A percentile compares a stretch with the other conserved stretches of the same genome.
Conservation (phyloP, 2,329 filamentous ascomycete species). For the Fusarium guadeloupense region DNA sequence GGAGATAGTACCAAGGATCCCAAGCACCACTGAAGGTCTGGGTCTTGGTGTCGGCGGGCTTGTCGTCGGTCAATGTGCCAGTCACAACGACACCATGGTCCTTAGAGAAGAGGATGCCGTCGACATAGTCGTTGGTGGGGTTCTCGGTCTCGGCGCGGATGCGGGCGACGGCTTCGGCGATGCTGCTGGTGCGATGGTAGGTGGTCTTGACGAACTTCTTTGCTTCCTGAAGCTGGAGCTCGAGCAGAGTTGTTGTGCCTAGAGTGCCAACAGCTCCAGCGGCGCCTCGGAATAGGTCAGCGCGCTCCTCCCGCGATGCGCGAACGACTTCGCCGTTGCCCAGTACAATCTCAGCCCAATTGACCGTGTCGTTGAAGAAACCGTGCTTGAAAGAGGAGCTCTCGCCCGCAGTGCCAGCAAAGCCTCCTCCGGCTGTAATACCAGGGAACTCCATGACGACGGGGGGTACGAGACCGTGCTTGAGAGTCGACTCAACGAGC, state of each 20-base stretch:
- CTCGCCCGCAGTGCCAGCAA: constrained; percentile 72
- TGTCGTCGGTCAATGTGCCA: constrained; percentile 63
- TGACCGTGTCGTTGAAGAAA: constrained; percentile 70
- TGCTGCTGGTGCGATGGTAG: constrained; percentile 59
- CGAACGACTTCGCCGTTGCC: constrained; percentile 66
- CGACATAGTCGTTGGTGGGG: constrained; percentile 68
- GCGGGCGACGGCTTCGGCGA: constrained; percentile 50
- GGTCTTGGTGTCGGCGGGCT: constrained; percentile 45
- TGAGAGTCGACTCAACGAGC: constrained; percentile 66
- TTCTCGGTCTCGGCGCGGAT: constrained; percentile 56
- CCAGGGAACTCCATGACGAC: constrained; percentile 78
- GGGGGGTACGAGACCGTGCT: constrained; percentile 66
- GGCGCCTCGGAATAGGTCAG: constrained; percentile 71
- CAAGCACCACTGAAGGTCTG: constrained; percentile 68
- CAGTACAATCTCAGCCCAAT: constrained; percentile 71
- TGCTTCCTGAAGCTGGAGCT: constrained; percentile 66
- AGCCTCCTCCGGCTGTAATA: constrained; percentile 75
- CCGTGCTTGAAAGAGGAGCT: constrained; percentile 74
- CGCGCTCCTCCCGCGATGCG: constrained; percentile 62
- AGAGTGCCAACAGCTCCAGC: constrained; percentile 74
- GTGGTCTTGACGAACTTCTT: constrained; percentile 65
- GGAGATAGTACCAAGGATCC: constrained; percentile 81
- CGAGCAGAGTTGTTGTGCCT: constrained; percentile 71
- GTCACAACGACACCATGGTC: constrained; percentile 67
- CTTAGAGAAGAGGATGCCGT: constrained; percentile 70